A percentile compares a stretch with the other conserved stretches of the same genome.
These are phyloP conservation scores for Aspergillus oerlinghausenensis DNA, from an alignment of 2,329 filamentous ascomycete species.

Conservation along the genomic window DNA sequence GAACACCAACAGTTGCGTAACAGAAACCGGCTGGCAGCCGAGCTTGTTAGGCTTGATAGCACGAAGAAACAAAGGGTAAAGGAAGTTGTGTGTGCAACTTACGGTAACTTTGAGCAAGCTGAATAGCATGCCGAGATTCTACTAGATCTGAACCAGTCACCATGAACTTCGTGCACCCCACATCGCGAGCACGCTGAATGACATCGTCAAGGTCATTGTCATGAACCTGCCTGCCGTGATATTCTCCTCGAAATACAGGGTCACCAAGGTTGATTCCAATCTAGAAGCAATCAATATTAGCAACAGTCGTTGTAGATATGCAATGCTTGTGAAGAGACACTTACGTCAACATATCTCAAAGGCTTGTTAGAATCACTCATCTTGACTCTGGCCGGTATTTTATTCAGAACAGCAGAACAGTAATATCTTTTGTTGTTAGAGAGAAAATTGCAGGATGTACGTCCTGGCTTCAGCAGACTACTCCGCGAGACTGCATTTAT, in stretches of 20 bases:
- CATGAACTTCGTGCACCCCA: conserved; percentile 85
- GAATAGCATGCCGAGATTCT: conserved; percentile 70
- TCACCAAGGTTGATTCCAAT: conserved; percentile 96
- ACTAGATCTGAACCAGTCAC: conserved; percentile 84
- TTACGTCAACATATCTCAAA: conserved; percentile 46
- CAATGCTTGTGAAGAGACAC: conserved; percentile 15
- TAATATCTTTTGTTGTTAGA: conserved; percentile 2
- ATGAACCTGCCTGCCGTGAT: conserved; percentile 68
- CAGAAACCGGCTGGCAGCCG: conserved; percentile 63
- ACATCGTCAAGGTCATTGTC: conserved; percentile 55
- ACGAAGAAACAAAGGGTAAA: conserved; percentile 7
- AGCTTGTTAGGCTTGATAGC: conserved; percentile 8
- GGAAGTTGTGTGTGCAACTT: conserved; percentile 31
- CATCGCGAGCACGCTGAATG: conserved; percentile 68
- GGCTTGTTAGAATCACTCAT: conserved; percentile 33
- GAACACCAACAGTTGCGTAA: conserved; percentile 88
- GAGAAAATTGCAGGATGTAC: background rate
- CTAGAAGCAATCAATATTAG: conserved; percentile 32
- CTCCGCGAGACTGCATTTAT: background rate
- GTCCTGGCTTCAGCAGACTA: background rate
- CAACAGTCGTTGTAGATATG: conserved; percentile 11
- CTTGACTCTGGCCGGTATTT: conserved; percentile 8
- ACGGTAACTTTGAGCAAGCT: conserved; percentile 72
- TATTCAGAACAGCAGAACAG: conserved; percentile 10
- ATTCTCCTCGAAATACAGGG: conserved; percentile 78